Evolutionary conservation across 192 early-diverging fungal genomes (phyloP), one percentile per base, ranked within the genome.

Genomic region (Phlyctochytrium arcticum): DNA sequence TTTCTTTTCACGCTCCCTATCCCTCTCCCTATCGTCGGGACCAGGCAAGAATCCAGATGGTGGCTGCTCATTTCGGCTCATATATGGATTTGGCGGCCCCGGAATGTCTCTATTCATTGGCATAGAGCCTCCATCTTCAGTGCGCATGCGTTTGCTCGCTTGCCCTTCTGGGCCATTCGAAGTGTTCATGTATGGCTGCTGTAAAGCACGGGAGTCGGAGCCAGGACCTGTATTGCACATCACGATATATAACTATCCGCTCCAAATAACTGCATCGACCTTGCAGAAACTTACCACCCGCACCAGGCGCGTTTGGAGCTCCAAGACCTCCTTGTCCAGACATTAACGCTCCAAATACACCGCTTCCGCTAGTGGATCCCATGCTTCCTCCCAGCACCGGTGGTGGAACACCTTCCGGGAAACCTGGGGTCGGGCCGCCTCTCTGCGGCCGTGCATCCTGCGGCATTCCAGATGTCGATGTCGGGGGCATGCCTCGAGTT

Each of bases 321-420:
- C 54, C 54, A 12, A 31, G 54, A 5, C 54, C 54, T 17, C 59
- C 59, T 5, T 48, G 42, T 8, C 42, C 27, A 10, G 54, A 57
- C 74, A 75, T 75, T 32, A 75, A 64, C 4, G 74, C 69, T 44
- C 69, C 54, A 49, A 75, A 75, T 15, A 69, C 74, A 24, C 69
- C 60, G 30, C 63, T 61, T 6, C 54, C 54, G 30, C 50, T 30
- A 10, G 54, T 10, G 15, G 23, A 12, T 21, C 50, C 65, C 30
- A 67, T 64, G 5, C 81, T 79, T 31, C 83, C 83, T 27, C 83
- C 87, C 19, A 87, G 81, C 35, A 78, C 80, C 27, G 88, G 86
- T 50, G 84, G 86, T 23, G 84, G 83, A 8, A 80, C 68, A 59
- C 77, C 81, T 36, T 72, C 71, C 36, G 78, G 81, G 19, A 76